Evolutionary conservation across 2,329 filamentous ascomycete genomes (phyloP).

Genomic region (Penicillium sp.): DNA sequence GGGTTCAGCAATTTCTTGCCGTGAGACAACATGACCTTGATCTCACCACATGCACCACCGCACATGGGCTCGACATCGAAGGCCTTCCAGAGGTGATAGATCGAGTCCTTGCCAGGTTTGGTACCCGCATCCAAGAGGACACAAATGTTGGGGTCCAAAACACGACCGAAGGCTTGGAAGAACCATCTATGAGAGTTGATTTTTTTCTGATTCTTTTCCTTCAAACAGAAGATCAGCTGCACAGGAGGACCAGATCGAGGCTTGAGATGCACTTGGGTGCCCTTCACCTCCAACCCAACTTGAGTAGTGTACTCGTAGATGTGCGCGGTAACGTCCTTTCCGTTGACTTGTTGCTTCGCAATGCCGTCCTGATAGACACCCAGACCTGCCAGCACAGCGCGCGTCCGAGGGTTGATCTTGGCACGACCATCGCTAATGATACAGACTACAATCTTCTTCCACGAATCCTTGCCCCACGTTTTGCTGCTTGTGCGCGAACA

Average conservation of each 20-base stretch:
- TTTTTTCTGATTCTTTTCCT: conserved; percentile 99
- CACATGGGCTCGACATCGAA: conserved; percentile 98
- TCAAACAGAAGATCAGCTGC: conserved; percentile 95
- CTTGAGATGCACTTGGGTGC: conserved; percentile 79
- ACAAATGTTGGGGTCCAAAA: conserved; percentile 93
- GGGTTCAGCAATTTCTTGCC: conserved; percentile 91
- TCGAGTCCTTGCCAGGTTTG: conserved; percentile 86
- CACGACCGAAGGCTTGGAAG: conserved; percentile 91
- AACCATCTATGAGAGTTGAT: conserved; percentile 99
- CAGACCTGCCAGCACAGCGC: conserved; percentile 84
- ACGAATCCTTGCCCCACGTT: conserved; percentile 97
- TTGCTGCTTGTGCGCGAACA: conserved; percentile 89
- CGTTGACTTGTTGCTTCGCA: conserved; percentile 95
- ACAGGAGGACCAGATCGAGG: conserved; percentile 82
- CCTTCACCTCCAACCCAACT: conserved; percentile 79
- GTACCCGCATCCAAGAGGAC: conserved; percentile 95
- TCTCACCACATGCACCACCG: conserved; percentile 94
- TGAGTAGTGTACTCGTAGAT: conserved; percentile 76
- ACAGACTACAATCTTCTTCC: conserved; percentile 99
- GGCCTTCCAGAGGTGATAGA: conserved; percentile 98
- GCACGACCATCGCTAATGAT: conserved; percentile 94
- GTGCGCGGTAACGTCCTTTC: conserved; percentile 93
- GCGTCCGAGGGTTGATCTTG: conserved; percentile 92
- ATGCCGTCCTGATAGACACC: conserved; percentile 98
- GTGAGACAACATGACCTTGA: conserved; percentile 91